Conservation (phyloP, 2,329 filamentous ascomycete genomes). For the Tympanopsis confertula region DNA sequence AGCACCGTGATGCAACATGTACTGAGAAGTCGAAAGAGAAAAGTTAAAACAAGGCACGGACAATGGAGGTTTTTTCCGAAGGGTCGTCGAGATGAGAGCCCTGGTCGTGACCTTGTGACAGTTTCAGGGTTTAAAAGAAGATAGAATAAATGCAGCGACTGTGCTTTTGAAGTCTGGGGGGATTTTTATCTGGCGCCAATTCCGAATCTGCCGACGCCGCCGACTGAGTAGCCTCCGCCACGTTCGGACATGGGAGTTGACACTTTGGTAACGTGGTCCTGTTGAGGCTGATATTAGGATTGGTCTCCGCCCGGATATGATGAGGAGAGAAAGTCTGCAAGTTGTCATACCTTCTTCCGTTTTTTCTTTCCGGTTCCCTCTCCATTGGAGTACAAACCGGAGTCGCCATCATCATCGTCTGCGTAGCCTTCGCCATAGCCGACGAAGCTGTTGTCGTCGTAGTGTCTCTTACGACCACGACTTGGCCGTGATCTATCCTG, state of each 20-base stretch:
- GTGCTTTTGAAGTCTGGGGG: too few species aligned
- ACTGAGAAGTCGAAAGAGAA: slow-evolving; percentile 18
- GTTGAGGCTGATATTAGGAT: too few species aligned
- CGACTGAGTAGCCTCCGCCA: slow-evolving; percentile 25
- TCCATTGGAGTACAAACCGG: slow-evolving; percentile 10
- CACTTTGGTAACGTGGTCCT: slow-evolving; percentile 26
- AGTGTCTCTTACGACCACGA: slow-evolving; percentile 32
- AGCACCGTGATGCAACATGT: slow-evolving; percentile 28
- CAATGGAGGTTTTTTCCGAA: too few species aligned
- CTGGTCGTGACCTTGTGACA: too few species aligned
- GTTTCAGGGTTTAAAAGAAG: too few species aligned
- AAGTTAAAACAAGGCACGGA: slow-evolving; percentile 12
- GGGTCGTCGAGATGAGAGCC: too few species aligned
- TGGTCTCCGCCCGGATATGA: too few species aligned
- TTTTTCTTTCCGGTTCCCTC: slow-evolving; percentile 27
- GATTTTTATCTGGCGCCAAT: slow-evolving; percentile 28
- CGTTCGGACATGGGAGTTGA: slow-evolving; percentile 23
- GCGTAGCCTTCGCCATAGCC: slow-evolving; percentile 36
- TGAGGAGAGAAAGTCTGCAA: slow-evolving; percentile 6
- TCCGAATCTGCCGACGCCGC: slow-evolving; percentile 29
- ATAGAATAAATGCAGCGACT: slow-evolving; percentile 7
- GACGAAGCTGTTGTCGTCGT: slow-evolving; percentile 35
- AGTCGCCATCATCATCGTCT: slow-evolving; percentile 34
- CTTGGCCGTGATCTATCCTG: slow-evolving; percentile 24
- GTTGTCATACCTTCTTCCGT: slow-evolving; percentile 28